Evolutionary conservation across 352 stramenopile species (phyloP).

Genomic region (Pythium vanterpoolii): DNA sequence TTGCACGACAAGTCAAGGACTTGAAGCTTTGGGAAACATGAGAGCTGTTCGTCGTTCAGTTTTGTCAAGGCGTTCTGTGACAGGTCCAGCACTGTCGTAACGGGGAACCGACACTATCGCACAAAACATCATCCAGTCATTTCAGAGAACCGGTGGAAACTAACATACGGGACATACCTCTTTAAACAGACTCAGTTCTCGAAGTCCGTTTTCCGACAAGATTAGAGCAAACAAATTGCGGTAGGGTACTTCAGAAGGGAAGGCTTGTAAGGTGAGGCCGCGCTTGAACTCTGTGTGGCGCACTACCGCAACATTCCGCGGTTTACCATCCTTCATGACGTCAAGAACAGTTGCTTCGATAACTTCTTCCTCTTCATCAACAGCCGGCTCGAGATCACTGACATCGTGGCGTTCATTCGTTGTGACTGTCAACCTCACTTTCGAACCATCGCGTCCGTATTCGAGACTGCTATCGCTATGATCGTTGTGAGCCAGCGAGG

Average conservation of each 20-base stretch:
- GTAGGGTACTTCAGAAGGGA: conserved; percentile 48
- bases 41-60: conserved; percentile 42
- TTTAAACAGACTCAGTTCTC: conserved; percentile 48
- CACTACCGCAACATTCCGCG: conserved; percentile 47
- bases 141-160: not conserved
- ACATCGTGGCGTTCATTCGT: not conserved
- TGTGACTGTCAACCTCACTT: not conserved
- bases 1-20: conserved; percentile 65
- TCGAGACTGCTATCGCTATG: not conserved
- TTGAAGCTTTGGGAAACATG: conserved; percentile 58
- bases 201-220: conserved; percentile 55
- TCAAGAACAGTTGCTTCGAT: conserved; percentile 44
- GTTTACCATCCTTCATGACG: conserved; percentile 53
- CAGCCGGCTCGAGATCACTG: not conserved
- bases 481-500: not conserved
- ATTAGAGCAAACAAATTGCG: conserved; percentile 59
- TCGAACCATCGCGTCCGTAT: not conserved
- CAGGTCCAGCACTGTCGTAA: conserved; percentile 48
- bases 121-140: not conserved
- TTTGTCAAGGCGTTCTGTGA: conserved; percentile 63
- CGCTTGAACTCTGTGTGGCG: conserved; percentile 46
- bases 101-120: conserved; percentile 57
- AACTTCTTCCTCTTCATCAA: conserved; percentile 28
- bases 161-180: conserved; percentile 29
- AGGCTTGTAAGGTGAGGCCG: conserved; percentile 41